These are phyloP conservation scores for Sclerospora graminicola DNA, from an alignment of 352 stramenopile genomes.

Conservation along the genomic window DNA sequence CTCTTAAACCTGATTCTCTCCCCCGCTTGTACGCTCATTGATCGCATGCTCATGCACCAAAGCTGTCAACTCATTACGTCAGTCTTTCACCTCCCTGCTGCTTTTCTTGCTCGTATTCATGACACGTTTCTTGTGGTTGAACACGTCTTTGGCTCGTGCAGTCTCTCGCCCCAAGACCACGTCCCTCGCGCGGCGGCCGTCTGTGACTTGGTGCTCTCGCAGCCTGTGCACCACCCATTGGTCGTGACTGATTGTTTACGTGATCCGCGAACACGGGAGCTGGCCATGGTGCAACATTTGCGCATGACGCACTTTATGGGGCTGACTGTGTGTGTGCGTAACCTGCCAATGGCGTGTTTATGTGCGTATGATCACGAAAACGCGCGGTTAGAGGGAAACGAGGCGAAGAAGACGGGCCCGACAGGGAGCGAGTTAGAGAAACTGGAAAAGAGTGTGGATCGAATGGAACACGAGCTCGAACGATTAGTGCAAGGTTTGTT, in stretches of 20 bases:
- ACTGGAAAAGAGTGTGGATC: constrained; percentile 29
- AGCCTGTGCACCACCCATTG: constrained; percentile 29
- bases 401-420: constrained; percentile 10
- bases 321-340: constrained; percentile 33
- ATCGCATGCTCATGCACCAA: constrained; percentile 42
- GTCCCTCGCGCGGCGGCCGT: constrained; percentile 37
- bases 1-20: constrained; percentile 43
- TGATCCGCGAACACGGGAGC: constrained; percentile 35
- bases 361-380: constrained; percentile 41
- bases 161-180: constrained; percentile 16
- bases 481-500: constrained; percentile 32
- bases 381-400: no score
- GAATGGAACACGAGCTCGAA: constrained; percentile 40
- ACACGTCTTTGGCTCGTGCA: constrained; percentile 23
- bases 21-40: constrained; percentile 44
- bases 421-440: constrained; percentile 30
- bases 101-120: constrained; percentile 51
- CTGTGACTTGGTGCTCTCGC: constrained; percentile 49
- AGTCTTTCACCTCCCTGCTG: constrained; percentile 31
- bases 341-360: constrained; percentile 43
- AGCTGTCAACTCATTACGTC: constrained; percentile 39
- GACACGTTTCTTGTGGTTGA: constrained; percentile 40
- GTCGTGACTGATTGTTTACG: constrained; percentile 35
- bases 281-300: constrained; percentile 48
- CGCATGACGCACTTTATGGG: constrained; percentile 43